Conservation (phyloP, 371 early-diverging fungal species). For the Apophysomyces sp. region DNA sequence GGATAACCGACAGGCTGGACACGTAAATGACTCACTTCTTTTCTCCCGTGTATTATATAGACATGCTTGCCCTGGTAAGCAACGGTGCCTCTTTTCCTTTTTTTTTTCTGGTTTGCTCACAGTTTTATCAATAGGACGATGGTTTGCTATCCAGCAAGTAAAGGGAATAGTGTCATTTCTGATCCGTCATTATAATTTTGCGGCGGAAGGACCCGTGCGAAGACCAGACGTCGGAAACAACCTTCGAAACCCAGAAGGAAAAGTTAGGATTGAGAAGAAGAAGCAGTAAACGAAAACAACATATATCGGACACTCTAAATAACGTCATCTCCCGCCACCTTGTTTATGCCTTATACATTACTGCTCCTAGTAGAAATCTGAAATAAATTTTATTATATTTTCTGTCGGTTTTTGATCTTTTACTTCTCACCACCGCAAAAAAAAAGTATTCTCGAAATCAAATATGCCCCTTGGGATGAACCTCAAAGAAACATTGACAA, state of each 20-base stretch:
- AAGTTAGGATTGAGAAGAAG: neutral
- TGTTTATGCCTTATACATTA: too few relatives aligned
- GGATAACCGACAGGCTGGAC: neutral
- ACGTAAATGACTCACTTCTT: neutral
- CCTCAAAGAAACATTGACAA: too few relatives aligned
- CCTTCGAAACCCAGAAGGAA: neutral
- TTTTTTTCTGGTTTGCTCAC: neutral
- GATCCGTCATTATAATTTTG: slow-evolving; percentile 16
- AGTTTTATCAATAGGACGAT: slow-evolving; percentile 10
- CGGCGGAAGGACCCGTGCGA: neutral
- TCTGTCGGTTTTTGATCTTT: too few relatives aligned
- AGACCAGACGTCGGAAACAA: neutral
- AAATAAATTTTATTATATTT: too few relatives aligned
- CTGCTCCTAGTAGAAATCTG: too few relatives aligned
- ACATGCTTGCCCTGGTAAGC: slow-evolving; percentile 22
- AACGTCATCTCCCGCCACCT: too few relatives aligned
- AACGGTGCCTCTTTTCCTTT: neutral
- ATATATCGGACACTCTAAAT: too few relatives aligned
- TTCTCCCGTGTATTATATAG: neutral
- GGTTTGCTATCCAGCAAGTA: slow-evolving; percentile 29
- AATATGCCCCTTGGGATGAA: too few relatives aligned
- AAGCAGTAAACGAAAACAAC: neutral
- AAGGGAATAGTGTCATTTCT: slow-evolving; percentile 22
- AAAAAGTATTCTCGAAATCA: too few relatives aligned
- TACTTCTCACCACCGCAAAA: too few relatives aligned